Percentiles rank a stretch among this genome's conserved stretches.
phyloP scores from a whole-genome alignment of 768 basidiomycete genomes.

The Trametes elegans region DNA sequence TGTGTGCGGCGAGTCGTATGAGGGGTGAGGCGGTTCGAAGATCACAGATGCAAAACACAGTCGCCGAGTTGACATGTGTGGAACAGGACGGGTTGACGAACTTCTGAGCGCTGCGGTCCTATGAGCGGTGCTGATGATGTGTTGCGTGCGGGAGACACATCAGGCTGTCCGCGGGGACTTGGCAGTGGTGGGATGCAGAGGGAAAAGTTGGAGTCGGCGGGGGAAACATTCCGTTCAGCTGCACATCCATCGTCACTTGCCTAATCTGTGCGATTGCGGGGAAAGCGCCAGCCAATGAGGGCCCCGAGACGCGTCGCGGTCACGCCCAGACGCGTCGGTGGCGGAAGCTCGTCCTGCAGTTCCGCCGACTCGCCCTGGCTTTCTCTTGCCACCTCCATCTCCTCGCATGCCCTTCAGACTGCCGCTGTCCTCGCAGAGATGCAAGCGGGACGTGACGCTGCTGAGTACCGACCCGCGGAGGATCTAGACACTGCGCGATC shows the following conservation, averaged over 20 bases:
- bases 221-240: not conserved
- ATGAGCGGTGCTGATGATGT: not conserved
- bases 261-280: not conserved
- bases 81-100: not conserved
- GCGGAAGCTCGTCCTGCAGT: no score
- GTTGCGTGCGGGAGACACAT: not conserved
- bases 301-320: conserved; percentile 11
- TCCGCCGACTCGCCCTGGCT: no score
- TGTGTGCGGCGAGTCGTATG: not conserved
- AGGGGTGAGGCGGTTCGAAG: not conserved
- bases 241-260: not conserved
- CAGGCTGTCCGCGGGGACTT: no score
- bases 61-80: not conserved
- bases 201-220: not conserved
- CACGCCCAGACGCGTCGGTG: conserved; percentile 13
- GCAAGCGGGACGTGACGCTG: no score
- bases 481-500: not conserved
- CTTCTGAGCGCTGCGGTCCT: not conserved
- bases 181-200: not conserved
- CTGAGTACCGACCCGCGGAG: no score
- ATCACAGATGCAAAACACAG: not conserved
- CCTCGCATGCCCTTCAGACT: no score
- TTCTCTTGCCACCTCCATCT: not conserved
- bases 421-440: no score
- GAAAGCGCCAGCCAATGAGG: conserved; percentile 4